phyloP scores from a whole-genome alignment of 2,329 filamentous ascomycete species.

The Arthrobotrys megalospora region DNA sequence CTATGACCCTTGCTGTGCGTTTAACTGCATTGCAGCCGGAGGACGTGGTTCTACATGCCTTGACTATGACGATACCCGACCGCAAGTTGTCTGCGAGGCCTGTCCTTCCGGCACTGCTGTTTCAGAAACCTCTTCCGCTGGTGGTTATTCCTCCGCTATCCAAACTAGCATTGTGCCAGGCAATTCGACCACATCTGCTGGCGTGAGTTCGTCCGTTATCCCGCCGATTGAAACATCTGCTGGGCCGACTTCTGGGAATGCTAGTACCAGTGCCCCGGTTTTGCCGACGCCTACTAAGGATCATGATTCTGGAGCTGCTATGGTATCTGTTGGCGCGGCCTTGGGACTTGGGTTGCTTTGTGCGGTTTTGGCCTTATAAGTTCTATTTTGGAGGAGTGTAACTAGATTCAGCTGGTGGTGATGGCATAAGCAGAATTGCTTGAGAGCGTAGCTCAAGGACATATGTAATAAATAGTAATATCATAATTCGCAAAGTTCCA shows the following conservation, averaged over 20 bases:
- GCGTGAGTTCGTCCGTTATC: not conserved
- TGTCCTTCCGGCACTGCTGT: not conserved
- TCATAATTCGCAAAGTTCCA: not conserved
- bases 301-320: slow-evolving; percentile 19
- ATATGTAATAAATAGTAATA: too few species aligned
- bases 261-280: not conserved
- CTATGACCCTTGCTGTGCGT: slow-evolving; percentile 39
- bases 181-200: not conserved
- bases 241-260: not conserved
- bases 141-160: not conserved
- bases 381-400: not conserved
- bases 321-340: slow-evolving; percentile 10
- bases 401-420: not conserved
- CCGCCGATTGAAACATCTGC: not conserved
- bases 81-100: slow-evolving; percentile 33
- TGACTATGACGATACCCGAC: slow-evolving; percentile 36
- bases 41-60: slow-evolving; percentile 34
- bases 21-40: slow-evolving; percentile 36
- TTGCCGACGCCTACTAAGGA: slow-evolving; percentile 13
- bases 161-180: not conserved
- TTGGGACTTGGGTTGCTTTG: slow-evolving; percentile 26
- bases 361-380: slow-evolving; percentile 22
- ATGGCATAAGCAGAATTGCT: too few species aligned
- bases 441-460: too few species aligned
- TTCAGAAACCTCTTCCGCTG: not conserved